phyloP scores from a whole-genome alignment of 371 early-diverging fungal species.

The Parasitella parasitica region DNA sequence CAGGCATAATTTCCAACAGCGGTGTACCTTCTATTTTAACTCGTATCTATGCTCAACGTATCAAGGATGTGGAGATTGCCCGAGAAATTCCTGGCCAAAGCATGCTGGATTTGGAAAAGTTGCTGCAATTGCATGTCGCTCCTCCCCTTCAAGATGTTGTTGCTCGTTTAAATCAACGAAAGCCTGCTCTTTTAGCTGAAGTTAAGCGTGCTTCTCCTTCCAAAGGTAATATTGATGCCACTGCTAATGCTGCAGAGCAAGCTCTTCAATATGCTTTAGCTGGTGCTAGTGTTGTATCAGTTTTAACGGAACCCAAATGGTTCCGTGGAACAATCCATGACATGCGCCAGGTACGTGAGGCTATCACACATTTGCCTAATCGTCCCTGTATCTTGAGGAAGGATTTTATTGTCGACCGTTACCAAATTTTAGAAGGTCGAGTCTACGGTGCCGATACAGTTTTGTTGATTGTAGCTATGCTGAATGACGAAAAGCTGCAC shows the following conservation, averaged over 20 bases:
- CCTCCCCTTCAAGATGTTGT: constrained; percentile 80
- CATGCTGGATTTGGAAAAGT: constrained; percentile 63
- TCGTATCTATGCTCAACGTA: constrained; percentile 77
- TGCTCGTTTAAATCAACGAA: constrained; percentile 58
- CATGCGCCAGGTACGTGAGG: constrained; percentile 79
- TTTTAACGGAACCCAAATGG: constrained; percentile 97
- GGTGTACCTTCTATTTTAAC: constrained; percentile 56
- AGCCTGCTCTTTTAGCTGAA: constrained; percentile 87
- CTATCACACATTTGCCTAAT: constrained; percentile 62
- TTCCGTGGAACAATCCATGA: constrained; percentile 93
- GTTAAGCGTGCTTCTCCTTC: constrained; percentile 97
- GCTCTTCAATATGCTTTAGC: constrained; percentile 84
- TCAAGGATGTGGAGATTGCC: constrained; percentile 74
- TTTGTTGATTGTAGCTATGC: constrained; percentile 94
- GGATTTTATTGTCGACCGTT: constrained; percentile 95
- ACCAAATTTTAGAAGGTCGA: constrained; percentile 93
- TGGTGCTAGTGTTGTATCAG: constrained; percentile 92
- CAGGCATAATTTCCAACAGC: background rate
- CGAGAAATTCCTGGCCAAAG: constrained; percentile 76
- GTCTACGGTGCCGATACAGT: constrained; percentile 92
- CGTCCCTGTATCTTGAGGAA: constrained; percentile 94
- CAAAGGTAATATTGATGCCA: constrained; percentile 86
- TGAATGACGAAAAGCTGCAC: constrained; percentile 64
- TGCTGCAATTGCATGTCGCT: constrained; percentile 71
- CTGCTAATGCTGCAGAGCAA: constrained; percentile 83